Evolutionary conservation across 768 basidiomycete genomes (phyloP), one percentile per base, ranked within the genome.

Genomic region (Mycena chlorophos): DNA sequence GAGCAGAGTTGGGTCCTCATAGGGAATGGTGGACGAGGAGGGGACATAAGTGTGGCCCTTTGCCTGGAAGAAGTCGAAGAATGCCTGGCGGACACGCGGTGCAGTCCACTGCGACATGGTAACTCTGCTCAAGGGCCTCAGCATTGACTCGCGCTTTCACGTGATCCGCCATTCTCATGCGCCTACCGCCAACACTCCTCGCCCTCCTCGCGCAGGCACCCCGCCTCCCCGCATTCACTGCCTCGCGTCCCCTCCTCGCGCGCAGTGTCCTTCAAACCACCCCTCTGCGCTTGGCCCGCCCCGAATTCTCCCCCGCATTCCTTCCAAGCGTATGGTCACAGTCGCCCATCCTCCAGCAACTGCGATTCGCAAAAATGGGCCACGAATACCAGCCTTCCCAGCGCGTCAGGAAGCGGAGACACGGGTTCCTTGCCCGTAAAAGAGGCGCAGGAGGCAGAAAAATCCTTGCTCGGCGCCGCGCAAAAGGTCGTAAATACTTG

Each of bases 381-480:
- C 82, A 84, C n/a, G 92, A 95, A 72, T 98, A 98, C 65, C 95
- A 98, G 69, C 95, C 95, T n/a, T 93, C 90, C 0, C 94, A 96
- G 71, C 82, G 94, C 38, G 91, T 90, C 66, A 77, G 95, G 62
- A 98, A 98, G 77, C 81, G 93, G 63, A 93, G 88, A 68, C 90
- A 92, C 67, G 95, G 95, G 5, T 98, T 96, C 71, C 79, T 98
- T 29, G 82, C 87, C 0, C 75, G 94, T 56, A 85, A 88, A 69
- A 79, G 80, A 62, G 83, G 78, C 8, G 78, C 81, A 22, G 76
- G 81, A 30, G 94, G 93, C 2, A 81, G 87, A 60, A 91, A 82
- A 63, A 81, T 91, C 39, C 74, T 98, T 49, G 78, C 70, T 22
- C 78, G 89, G 51, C 81, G 95, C 54, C 75, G 81, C 60, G 77